Percentiles rank a stretch among this genome's conserved stretches.
phyloP scores from a whole-genome alignment of 2,329 filamentous ascomycete genomes.

The Metarhizium guizhouense region DNA sequence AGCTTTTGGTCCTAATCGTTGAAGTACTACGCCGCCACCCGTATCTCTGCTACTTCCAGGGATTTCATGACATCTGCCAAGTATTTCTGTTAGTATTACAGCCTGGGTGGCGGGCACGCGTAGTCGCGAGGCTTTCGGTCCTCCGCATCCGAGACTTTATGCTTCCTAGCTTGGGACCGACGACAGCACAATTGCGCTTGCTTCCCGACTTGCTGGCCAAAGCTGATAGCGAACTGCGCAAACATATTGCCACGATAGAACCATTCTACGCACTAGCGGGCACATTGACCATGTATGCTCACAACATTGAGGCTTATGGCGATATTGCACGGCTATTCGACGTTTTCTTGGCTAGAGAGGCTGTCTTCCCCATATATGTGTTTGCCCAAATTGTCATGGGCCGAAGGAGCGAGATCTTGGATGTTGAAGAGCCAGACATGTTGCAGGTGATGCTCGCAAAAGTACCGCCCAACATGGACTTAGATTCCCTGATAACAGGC shows the following conservation, averaged over 20 bases:
- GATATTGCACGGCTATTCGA: conserved; percentile 90
- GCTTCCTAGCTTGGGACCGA: conserved; percentile 77
- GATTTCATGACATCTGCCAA: conserved; percentile 97
- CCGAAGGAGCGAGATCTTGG: conserved; percentile 75
- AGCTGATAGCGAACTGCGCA: conserved; percentile 62
- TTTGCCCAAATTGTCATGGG: conserved; percentile 83
- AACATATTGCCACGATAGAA: conserved; percentile 67
- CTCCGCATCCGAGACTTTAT: conserved; percentile 95
- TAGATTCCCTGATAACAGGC: conserved; percentile 66
- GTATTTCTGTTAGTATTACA: conserved; percentile 84
- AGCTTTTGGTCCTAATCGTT: conserved; percentile 73
- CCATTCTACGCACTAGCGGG: conserved; percentile 93
- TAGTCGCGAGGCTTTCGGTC: conserved; percentile 73
- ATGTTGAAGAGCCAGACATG: conserved; percentile 89
- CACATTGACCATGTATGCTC: conserved; percentile 90
- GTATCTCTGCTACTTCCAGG: conserved; percentile 91
- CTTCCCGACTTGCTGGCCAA: conserved; percentile 71
- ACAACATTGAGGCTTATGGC: conserved; percentile 84
- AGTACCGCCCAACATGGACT: conserved; percentile 68
- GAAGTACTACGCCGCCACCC: conserved; percentile 73
- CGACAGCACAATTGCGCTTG: conserved; percentile 75
- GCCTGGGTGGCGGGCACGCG: conserved; percentile 45
- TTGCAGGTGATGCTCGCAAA: conserved; percentile 82
- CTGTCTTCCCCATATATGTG: conserved; percentile 83
- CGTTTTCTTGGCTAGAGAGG: conserved; percentile 76